Evolutionary conservation across 1,284 basidiomycete species (phyloP), one percentile per base, ranked within the genome.

Genomic region (Irpex lacteus): DNA sequence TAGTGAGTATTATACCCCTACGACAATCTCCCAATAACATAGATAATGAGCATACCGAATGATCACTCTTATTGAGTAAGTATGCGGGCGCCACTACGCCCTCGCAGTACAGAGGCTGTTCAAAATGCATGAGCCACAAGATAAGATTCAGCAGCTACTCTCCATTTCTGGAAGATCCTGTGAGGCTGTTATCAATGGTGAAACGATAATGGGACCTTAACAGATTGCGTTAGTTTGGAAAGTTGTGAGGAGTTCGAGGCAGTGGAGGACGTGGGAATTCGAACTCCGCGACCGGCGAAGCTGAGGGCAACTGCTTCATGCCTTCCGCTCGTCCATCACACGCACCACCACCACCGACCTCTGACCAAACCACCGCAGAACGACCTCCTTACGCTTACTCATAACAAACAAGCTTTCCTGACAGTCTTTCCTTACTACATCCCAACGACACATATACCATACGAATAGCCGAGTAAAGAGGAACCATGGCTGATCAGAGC

Each of bases 401-500:
- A 26, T 3, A 13, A 37, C 49, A 50, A 53, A 40, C 34, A 56
- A 38, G 21, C 60, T 54, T 49, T 60, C 61, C 58, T 34, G 49
- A 61, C 44, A 34, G 57, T 63, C 56, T 59, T 40, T 64, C 58
- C 36, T 13, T 36, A 53, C 26, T 57, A 18, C 60, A 57, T 63
- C 56, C 34, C 37, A 32, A 21, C 62, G 59, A 47, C 40, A 47
- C 40, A 47, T n/a, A n/a, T n/a, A 34, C 61, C 68, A 47, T 64
- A 52, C 53, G 5, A 34, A 34, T 56, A 66, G 58, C 61, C 63
- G 50, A 34, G 57, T 26, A 40, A 64, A 58, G n/a, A 56, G 49
- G 21, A 40, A 71, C 66, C 56, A 96, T 96, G 94, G 78, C 92
- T 68, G 94, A 95, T 83, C 89, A 87, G 72, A 93, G 89, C 82